A percentile compares a stretch with the other conserved stretches of the same genome.
Conservation (phyloP, 768 basidiomycete genomes). For the Serendipita vermifera region DNA sequence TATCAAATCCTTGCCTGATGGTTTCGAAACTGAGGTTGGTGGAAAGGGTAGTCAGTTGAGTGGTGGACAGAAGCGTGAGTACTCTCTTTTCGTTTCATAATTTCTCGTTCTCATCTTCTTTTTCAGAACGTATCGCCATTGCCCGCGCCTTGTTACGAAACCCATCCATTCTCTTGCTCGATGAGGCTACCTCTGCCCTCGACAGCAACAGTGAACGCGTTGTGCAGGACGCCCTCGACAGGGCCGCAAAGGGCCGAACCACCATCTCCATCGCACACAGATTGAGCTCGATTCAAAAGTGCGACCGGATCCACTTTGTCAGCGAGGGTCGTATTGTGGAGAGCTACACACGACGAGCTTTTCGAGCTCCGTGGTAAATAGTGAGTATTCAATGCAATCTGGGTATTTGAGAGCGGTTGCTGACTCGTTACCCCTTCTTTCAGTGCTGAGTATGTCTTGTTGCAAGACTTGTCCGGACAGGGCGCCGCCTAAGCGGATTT, state of each 20-base stretch:
- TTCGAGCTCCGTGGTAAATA: not conserved
- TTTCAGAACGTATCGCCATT: slow-evolving; percentile 30
- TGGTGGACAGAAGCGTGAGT: slow-evolving; percentile 24
- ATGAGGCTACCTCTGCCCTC: slow-evolving; percentile 25
- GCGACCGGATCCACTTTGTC: slow-evolving; percentile 21
- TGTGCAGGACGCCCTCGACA: slow-evolving; percentile 24
- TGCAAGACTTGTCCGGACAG: not conserved
- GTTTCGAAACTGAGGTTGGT: slow-evolving; percentile 22
- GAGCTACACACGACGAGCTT: slow-evolving; percentile 20
- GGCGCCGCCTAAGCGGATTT: not conserved
- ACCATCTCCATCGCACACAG: slow-evolving; percentile 17
- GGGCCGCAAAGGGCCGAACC: slow-evolving; percentile 15
- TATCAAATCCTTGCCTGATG: slow-evolving; percentile 18
- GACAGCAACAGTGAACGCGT: slow-evolving; percentile 29
- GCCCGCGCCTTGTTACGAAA: slow-evolving; percentile 32
- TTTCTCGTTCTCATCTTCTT: not conserved
- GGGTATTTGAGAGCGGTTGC: not conserved
- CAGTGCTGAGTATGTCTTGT: not conserved
- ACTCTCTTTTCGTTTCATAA: not conserved
- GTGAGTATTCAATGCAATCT: not conserved
- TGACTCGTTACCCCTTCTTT: not conserved
- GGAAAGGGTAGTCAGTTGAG: slow-evolving; percentile 26
- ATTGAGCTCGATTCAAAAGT: slow-evolving; percentile 15
- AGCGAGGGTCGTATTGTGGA: slow-evolving; percentile 25
- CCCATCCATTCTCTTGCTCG: slow-evolving; percentile 16